Percentiles rank a stretch among this genome's conserved stretches.
Conservation (phyloP, 75 land plant genomes). For the Picea glauca region DNA sequence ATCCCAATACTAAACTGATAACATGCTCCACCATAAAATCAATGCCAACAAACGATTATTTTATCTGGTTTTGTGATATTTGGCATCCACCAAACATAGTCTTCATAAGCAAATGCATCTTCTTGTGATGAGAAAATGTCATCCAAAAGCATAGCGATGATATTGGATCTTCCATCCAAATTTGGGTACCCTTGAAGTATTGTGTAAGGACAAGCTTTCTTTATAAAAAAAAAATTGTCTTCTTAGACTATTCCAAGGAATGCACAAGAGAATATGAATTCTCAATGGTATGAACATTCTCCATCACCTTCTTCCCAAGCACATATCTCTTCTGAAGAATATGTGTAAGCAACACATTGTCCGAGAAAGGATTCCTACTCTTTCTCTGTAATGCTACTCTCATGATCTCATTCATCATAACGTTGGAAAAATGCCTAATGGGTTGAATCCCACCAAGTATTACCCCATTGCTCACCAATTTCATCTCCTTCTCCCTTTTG, state of each 20-base stretch:
- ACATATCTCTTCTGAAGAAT: conserved; percentile 30
- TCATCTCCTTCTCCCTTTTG: no score
- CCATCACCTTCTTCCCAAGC: conserved; percentile 19
- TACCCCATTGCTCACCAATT: no score
- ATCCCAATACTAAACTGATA: no score
- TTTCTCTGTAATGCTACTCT: neutral
- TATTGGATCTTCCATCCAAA: conserved; percentile 2
- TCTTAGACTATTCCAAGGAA: conserved; percentile 14
- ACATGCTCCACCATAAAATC: neutral
- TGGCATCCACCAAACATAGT: conserved; percentile 8
- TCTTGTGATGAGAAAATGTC: conserved; percentile 28
- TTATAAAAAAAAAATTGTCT: neutral
- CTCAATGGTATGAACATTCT: conserved; percentile 6
- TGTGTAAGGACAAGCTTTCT: conserved; percentile 4
- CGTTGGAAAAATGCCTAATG: no score
- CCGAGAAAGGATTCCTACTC: conserved; percentile 31
- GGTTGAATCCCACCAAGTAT: no score
- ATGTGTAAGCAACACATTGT: conserved; percentile 26
- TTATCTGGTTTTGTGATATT: neutral
- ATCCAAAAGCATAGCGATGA: conserved; percentile 1
- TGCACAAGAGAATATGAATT: conserved; percentile 20
- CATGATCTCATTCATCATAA: no score
- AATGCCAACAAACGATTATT: neutral
- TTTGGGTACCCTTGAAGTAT: neutral
- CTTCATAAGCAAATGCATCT: conserved; percentile 21